Evolutionary conservation across 805 yeast genomes (phyloP), one percentile per base, ranked within the genome.

Genomic region (Suhomyces sp.): DNA sequence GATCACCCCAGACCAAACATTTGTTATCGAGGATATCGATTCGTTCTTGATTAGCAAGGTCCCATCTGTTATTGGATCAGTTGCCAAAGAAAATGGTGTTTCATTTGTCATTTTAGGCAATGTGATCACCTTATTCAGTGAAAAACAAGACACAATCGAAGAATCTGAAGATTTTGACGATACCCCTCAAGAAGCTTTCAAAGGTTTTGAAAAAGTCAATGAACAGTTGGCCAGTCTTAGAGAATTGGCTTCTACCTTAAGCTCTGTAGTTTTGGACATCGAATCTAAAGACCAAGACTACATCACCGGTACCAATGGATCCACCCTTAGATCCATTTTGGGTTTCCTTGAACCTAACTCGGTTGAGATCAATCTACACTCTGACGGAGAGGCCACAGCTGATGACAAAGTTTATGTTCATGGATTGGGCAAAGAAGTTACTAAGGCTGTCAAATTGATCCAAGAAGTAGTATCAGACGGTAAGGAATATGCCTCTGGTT

Each of bases 341-440:
- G 60, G 67, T 9, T 68, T 65, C 23, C 70, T 68, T 36, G 78
- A 72, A 46, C 66, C 70, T 40, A 66, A 70, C 49, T 68, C 82
- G 3, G 76, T 77, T 31, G 59, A 60, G 19, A 74, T 88, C 54
- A 79, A 78, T 57, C 71, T 86, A 46, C 80, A 81, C 56, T 59
- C 67, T 26, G 69, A 73, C 54, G 70, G 64, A 2, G 62, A 63
- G 6, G 74, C 71, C 8, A 55, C 61, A 15, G 70, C 82, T 38
- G 66, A 73, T 8, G 78, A 86, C 61, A 77, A 83, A 57, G 76
- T 93, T 12, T 74, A 74, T 50, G 68, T 94, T 47, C 85, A 85
- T 63, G 98, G 99, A 58, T 76, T 82, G 53, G 81, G 83, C 60
- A 64, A 73, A 2, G 88, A 85, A 51, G 92, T 90, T 29, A 67